These are phyloP conservation scores for Turritis glabra DNA, from an alignment of 345 rosid species.

Conservation along the genomic window DNA sequence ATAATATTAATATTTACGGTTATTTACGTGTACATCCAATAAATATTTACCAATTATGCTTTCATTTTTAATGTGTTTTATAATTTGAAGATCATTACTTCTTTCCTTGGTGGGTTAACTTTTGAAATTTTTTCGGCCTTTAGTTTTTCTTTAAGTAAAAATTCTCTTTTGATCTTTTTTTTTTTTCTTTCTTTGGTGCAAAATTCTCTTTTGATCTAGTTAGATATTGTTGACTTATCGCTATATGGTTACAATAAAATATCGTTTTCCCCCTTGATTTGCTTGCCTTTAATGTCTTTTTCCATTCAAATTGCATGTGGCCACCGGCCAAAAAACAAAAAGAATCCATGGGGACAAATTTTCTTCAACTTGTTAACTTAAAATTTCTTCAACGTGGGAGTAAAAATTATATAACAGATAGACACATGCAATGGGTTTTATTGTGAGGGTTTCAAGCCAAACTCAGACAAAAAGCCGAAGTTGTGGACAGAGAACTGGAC, in stretches of 20 bases:
- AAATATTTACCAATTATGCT: too few relatives aligned
- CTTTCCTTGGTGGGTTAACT: conserved; percentile 11
- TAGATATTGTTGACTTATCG: background rate
- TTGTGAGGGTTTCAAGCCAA: conserved; percentile 68
- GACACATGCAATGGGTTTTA: conserved; percentile 86
- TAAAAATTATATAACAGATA: conserved; percentile 42
- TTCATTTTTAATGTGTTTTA: background rate
- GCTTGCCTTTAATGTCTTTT: background rate
- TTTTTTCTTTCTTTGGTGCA: too few relatives aligned
- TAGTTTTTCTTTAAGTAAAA: background rate
- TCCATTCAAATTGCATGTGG: conserved; percentile 14
- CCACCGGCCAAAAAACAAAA: conserved; percentile 14
- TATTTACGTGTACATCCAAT: too few relatives aligned
- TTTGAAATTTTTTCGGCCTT: background rate
- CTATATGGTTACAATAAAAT: background rate
- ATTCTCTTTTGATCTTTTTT: too few relatives aligned
- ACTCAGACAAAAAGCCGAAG: conserved; percentile 59
- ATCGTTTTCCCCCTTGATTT: background rate
- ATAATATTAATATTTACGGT: too few relatives aligned
- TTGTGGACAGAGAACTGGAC: conserved; percentile 93
- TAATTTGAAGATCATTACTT: background rate
- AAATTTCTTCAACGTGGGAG: background rate
- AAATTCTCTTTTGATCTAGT: background rate
- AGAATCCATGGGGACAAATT: background rate
- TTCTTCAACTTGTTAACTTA: background rate